These are phyloP conservation scores for Podospora pseudocomata DNA, from an alignment of 495 filamentous ascomycete species.

Conservation along the genomic window DNA sequence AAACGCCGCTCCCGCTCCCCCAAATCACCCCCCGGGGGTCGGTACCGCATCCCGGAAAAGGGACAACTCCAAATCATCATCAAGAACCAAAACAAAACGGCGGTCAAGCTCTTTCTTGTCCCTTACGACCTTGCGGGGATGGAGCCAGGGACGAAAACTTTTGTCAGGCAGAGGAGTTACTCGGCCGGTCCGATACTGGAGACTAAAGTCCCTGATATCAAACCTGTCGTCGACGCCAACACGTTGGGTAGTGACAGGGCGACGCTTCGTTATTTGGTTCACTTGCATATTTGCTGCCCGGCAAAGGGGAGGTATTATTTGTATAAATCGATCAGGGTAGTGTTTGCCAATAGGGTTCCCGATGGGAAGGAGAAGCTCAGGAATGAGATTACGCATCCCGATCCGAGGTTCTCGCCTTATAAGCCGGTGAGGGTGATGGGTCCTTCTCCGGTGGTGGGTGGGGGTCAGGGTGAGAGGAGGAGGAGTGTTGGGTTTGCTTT, in stretches of 20 bases:
- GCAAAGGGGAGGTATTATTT: conserved; percentile 81
- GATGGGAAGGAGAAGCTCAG: conserved; percentile 92
- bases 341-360: conserved; percentile 96
- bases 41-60: conserved; percentile 91
- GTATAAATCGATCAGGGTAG: conserved; percentile 87
- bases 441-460: conserved; percentile 26
- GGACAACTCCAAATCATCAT: conserved; percentile 96
- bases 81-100: conserved; percentile 94
- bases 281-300: conserved; percentile 89
- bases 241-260: conserved; percentile 58
- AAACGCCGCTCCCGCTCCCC: conserved; percentile 65
- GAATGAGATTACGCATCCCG: conserved; percentile 86
- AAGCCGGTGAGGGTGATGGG: conserved; percentile 59
- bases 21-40: conserved; percentile 73
- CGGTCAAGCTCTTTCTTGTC: conserved; percentile 90
- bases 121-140: conserved; percentile 96
- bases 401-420: conserved; percentile 83
- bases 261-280: conserved; percentile 84
- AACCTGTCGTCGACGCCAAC: conserved; percentile 19
- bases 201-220: conserved; percentile 20
- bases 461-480: conserved; percentile 47
- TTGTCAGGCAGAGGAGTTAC: conserved; percentile 91
- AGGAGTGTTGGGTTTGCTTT: conserved; percentile 48
- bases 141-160: conserved; percentile 93
- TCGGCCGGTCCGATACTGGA: conserved; percentile 84